phyloP scores from a whole-genome alignment of 495 filamentous ascomycete genomes.

The Chaetomium cochliodes region DNA sequence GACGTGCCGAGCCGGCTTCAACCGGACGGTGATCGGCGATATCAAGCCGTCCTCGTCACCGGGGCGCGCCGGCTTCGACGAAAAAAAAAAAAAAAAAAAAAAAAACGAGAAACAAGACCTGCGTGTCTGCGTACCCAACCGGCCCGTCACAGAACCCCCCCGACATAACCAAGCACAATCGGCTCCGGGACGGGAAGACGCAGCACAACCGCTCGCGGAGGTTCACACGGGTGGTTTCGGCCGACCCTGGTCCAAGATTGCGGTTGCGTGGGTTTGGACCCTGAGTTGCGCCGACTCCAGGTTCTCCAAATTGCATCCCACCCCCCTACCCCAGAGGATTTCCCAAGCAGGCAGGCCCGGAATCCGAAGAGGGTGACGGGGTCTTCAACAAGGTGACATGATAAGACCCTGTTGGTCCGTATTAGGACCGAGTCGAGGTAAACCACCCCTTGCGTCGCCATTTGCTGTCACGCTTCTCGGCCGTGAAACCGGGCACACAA shows the following conservation, averaged over 20 bases:
- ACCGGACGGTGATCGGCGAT: neutral
- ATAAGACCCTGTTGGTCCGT: neutral
- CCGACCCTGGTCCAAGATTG: neutral
- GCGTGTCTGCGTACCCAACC: neutral
- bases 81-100: neutral
- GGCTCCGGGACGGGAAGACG: conserved; percentile 7
- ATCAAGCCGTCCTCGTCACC: neutral
- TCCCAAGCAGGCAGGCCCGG: neutral
- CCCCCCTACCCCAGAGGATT: conserved; percentile 13
- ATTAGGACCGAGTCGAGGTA: neutral
- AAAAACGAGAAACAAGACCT: neutral
- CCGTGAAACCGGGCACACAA: neutral
- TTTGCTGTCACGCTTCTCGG: neutral
- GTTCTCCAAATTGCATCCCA: conserved; percentile 14
- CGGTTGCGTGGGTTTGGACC: neutral
- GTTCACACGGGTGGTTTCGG: conserved; percentile 4
- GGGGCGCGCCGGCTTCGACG: neutral
- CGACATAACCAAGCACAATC: conserved; percentile 4
- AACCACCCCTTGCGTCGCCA: neutral
- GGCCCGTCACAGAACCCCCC: neutral
- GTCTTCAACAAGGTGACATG: neutral
- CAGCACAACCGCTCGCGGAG: neutral
- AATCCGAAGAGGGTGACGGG: neutral
- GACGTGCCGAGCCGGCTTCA: neutral
- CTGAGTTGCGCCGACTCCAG: conserved; percentile 11